Base-by-base conservation (phyloP, 345 rosid species). In the Gossypium ekmanianum region DNA sequence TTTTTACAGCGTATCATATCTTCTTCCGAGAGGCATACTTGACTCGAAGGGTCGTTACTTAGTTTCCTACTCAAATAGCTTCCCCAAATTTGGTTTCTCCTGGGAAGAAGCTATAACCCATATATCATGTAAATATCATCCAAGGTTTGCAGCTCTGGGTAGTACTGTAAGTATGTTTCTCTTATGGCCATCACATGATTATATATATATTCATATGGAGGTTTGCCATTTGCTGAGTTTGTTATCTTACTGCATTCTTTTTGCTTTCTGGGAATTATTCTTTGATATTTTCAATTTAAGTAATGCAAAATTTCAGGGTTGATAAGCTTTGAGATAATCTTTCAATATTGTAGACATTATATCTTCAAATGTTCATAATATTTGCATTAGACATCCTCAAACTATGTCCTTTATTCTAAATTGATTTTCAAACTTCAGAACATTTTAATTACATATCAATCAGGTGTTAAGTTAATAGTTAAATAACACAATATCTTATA, bases 51-150 rank as follows among this genome's bases (percentile, higher is more conserved):
- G 20, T 70, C 34, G 24, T 44, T 51, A 0, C 11, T 18, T 51
- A 7, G 69, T 20, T 47, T 64, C 56, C 12, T 27, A 59, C 8
- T 18, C n/a, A 29, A 43, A 13, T 11, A 10, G 66, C 55, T 58
- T 76, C 63, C 56, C 22, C 47, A 17, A 51, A 10, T 61, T 68
- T 74, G 43, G 17, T 47, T 44, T 16, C 45, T 70, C 51, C 55
- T 29, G 72, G 75, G 67, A 55, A 75, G 78, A 68, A 44, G 50
- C 71, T 75, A 34, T 34, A 75, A 71, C 76, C 27, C 11, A 5
- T 41, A 43, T 72, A 68, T 34, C 39, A 39, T 74, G 74, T 68
- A 68, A 59, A 61, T 74, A 68, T 68, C 73, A 70, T 51, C 58
- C 44, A 3, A 50, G 68, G 43, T 27, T 50, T 29, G 34, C 34